Conservation (phyloP, 78 protist species). For the Goniomonas avonlea region DNA sequence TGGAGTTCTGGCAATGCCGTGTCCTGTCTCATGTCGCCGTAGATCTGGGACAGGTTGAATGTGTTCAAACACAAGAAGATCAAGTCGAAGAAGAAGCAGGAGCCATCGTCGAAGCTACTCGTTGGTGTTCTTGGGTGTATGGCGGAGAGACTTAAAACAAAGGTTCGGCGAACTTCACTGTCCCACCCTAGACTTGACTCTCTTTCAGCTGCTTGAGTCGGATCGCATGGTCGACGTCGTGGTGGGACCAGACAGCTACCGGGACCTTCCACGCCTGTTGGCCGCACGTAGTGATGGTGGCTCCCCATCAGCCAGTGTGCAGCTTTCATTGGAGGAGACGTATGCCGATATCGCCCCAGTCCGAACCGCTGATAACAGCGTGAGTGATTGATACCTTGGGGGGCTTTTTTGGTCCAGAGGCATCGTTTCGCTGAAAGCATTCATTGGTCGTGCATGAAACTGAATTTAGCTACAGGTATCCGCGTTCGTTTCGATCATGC, state of each 20-base stretch:
- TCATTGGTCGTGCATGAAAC: background rate
- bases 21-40: background rate
- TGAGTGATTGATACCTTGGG: no score
- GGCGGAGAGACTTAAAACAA: slow-evolving; percentile 14
- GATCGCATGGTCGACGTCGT: slow-evolving; percentile 14
- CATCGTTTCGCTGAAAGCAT: background rate
- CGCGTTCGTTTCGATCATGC: slow-evolving; percentile 67
- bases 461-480: background rate
- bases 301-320: background rate
- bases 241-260: slow-evolving; percentile 61
- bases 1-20: background rate
- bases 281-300: no score
- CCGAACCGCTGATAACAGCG: slow-evolving; percentile 25
- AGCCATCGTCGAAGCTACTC: no score
- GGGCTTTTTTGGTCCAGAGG: background rate
- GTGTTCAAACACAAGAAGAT: no score
- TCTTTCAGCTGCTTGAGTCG: background rate
- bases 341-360: slow-evolving; percentile 91
- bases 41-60: no score
- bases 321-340: slow-evolving; percentile 11
- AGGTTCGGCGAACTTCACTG: background rate
- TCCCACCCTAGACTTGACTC: background rate
- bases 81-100: no score
- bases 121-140: slow-evolving; percentile 10
- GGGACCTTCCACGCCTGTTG: slow-evolving; percentile 77